Conservation (phyloP, 805 yeast species). For the Komagataella kurtzmanii region DNA sequence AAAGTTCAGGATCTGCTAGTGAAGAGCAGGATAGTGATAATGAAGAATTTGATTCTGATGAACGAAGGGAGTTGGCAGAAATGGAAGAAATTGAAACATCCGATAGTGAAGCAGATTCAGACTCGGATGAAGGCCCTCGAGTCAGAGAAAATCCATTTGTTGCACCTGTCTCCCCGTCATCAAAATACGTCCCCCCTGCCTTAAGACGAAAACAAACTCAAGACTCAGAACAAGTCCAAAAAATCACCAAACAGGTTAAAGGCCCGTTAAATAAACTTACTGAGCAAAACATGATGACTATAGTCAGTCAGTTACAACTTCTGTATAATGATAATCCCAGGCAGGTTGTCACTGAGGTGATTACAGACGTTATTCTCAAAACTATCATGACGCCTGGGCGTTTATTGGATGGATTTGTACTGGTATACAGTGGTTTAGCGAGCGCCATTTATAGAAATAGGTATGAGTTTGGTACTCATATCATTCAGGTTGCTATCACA, state of each 20-base stretch:
- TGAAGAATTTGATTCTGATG: constrained; percentile 17
- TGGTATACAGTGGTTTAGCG: constrained; percentile 65
- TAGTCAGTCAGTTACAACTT: constrained; percentile 53
- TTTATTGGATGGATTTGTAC: constrained; percentile 64
- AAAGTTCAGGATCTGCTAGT: not conserved
- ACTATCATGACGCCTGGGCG: constrained; percentile 52
- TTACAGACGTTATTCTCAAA: constrained; percentile 51
- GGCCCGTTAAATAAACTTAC: constrained; percentile 83
- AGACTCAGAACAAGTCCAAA: constrained; percentile 25
- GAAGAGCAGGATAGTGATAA: constrained; percentile 6
- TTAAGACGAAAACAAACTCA: constrained; percentile 40
- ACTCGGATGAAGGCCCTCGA: constrained; percentile 15
- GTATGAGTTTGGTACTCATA: constrained; percentile 78
- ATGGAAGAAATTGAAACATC: constrained; percentile 17
- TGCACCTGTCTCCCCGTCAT: constrained; percentile 33
- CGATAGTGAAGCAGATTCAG: constrained; percentile 11
- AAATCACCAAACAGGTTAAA: constrained; percentile 51
- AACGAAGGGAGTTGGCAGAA: constrained; percentile 14
- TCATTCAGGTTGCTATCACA: constrained; percentile 72
- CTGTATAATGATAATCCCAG: constrained; percentile 60
- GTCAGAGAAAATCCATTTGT: constrained; percentile 64
- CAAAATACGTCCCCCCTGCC: constrained; percentile 79
- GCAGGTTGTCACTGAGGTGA: constrained; percentile 60
- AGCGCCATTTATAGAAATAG: constrained; percentile 77
- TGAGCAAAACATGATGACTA: constrained; percentile 66